Evolutionary conservation across 805 yeast species (phyloP).

Genomic region (Tetrapisispora fleetii): DNA sequence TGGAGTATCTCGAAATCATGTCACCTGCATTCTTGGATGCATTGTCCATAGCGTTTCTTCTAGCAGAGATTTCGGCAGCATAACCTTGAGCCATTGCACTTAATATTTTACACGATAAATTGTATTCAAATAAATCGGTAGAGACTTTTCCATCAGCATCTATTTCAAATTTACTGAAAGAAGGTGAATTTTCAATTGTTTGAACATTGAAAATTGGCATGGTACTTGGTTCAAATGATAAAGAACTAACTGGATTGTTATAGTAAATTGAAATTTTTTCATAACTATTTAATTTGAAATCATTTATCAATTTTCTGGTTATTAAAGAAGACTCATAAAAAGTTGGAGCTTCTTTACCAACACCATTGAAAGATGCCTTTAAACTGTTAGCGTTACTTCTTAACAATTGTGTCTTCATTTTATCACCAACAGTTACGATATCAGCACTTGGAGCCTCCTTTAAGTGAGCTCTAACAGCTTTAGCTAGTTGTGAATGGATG

Average conservation of each 20-base stretch:
- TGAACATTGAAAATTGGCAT: conserved; percentile 58
- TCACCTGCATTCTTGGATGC: conserved; percentile 99
- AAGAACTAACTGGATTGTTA: conserved; percentile 82
- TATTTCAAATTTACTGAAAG: conserved; percentile 71
- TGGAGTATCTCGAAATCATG: conserved; percentile 92
- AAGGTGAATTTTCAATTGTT: conserved; percentile 75
- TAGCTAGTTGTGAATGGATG: conserved; percentile 89
- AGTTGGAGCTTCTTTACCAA: conserved; percentile 95
- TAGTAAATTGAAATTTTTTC: conserved; percentile 69
- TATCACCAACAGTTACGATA: conserved; percentile 87
- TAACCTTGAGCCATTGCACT: conserved; percentile 96
- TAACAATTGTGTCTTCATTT: conserved; percentile 76
- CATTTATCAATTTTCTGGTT: conserved; percentile 68
- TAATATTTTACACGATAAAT: conserved; percentile 81
- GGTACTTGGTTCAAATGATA: conserved; percentile 77
- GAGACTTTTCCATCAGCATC: conserved; percentile 62
- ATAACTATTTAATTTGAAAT: conserved; percentile 38
- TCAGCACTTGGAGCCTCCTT: conserved; percentile 59
- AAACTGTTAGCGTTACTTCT: conserved; percentile 69
- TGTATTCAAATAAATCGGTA: conserved; percentile 70
- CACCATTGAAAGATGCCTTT: conserved; percentile 73
- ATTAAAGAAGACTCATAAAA: conserved; percentile 83
- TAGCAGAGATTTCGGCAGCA: conserved; percentile 94
- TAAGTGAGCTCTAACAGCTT: conserved; percentile 67
- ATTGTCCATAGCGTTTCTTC: conserved; percentile 99